A percentile compares a stretch with the other conserved stretches of the same genome.
These are phyloP conservation scores for Aspergillus indologenus DNA, from an alignment of 495 filamentous ascomycete species.

Conservation along the genomic window DNA sequence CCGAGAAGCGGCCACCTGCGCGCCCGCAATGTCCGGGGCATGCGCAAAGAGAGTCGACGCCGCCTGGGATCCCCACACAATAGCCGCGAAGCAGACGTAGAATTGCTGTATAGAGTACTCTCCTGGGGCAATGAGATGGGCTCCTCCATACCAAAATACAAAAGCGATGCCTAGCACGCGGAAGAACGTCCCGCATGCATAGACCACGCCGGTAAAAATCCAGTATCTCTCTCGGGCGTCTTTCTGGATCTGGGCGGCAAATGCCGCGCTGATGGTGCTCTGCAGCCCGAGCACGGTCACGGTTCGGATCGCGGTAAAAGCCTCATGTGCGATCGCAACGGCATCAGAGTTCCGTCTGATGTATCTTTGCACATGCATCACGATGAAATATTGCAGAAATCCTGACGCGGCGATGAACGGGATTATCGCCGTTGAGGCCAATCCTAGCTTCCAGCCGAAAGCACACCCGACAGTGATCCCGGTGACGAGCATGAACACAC, in stretches of 20 bases:
- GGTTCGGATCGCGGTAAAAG: slow-evolving; percentile 8
- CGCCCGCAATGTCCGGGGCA: slow-evolving; percentile 45
- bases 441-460: slow-evolving; percentile 57
- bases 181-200: slow-evolving; percentile 10
- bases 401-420: slow-evolving; percentile 66
- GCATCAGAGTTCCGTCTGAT: slow-evolving; percentile 7
- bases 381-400: slow-evolving; percentile 46
- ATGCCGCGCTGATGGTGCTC: slow-evolving; percentile 2
- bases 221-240: slow-evolving; percentile 1
- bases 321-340: slow-evolving; percentile 11
- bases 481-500: slow-evolving; percentile 20
- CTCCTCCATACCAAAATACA: slow-evolving; percentile 49
- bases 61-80: slow-evolving; percentile 48
- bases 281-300: slow-evolving; percentile 9
- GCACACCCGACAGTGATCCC: slow-evolving; percentile 47
- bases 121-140: slow-evolving; percentile 37
- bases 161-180: slow-evolving; percentile 39
- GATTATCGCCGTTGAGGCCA: slow-evolving; percentile 62
- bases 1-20: slow-evolving; percentile 19
- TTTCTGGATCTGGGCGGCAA: neutral
- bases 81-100: slow-evolving; percentile 49
- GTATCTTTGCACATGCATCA: slow-evolving; percentile 1
- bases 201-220: neutral
- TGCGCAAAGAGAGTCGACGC: slow-evolving; percentile 46
- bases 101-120: slow-evolving; percentile 49